Evolutionary conservation across 2,329 filamentous ascomycete genomes (phyloP), one percentile per base, ranked within the genome.

Genomic region (Colletotrichum magnum): DNA sequence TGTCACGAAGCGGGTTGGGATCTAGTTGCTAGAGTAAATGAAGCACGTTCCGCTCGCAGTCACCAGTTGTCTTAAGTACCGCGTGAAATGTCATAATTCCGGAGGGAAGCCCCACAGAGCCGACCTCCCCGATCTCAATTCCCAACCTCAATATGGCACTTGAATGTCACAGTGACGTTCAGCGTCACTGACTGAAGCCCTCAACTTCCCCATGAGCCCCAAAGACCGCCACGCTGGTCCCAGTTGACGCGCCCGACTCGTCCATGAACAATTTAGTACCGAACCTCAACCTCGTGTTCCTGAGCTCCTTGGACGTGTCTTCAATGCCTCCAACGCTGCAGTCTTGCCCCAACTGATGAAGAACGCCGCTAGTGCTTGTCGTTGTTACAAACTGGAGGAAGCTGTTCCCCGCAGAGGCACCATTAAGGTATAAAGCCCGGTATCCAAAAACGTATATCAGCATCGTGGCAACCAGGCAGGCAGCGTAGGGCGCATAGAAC

Each of bases 331-430:
- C 54, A 13, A 58, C 13, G 13, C 48, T 41, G 26, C 51, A 56
- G 2, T 21, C 10, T 16, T 26, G 15, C 15, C 21, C 54, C 9
- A 45, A 18, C 24, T 56, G 28, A 12, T 21, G 52, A 2, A 57
- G 43, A n/a, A 18, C 24, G 3, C 13, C 13, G 43, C 43, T 67
- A 15, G 58, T 57, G 32, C 58, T 54, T 7, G 59, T 56, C 10
- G 43, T 56, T 9, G 51, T 7, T 10, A 57, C 58, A 3, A 63
- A 63, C 28, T 63, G 58, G 24, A 57, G 10, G 6, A 52, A 57
- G 28, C 32, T 26, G 16, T 57, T 63, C 1, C 13, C 41, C 12
- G 61, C 32, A 1, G 18, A 58, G 4, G 32, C 26, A 6, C 26
- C 61, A n/a, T 69, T 60, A 7, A 47, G 39, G 15, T 39, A 21